Evolutionary conservation across 257 asterid genomes (phyloP), one percentile per base, ranked within the genome.

Genomic region (Solanum pimpinellifolium): DNA sequence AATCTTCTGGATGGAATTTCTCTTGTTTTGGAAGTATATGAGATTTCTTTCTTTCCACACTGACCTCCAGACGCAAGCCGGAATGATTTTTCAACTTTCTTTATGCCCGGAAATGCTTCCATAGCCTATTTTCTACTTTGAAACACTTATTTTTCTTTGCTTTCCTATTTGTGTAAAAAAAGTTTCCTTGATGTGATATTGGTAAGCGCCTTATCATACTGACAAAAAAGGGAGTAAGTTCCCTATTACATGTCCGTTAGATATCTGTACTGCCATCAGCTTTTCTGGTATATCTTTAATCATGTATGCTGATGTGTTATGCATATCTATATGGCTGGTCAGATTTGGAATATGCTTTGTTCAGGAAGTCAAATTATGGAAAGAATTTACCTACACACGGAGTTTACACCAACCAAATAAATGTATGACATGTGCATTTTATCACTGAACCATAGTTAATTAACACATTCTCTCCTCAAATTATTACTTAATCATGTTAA

Each of bases 271-370:
- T 80, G 25, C 41, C 42, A 27, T 80, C 11, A 27, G 66, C 68
- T 29, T 16, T 80, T 46, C 84, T 80, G 42, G 42, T 29, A 31
- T 78, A 46, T 46, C 39, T 46, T 80, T 80, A 27, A 47, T 47
- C 18, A 44, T 27, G 66, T 80, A 47, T 27, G 42, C 84, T 27
- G 16, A 15, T 78, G 66, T 78, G 84, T 47, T 47, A 78, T 27
- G 66, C 60, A 84, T 84, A 86, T 86, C 18, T 88, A 52, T 77
- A 46, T 78, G 86, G 87, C 84, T 62, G 44, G 83, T 52, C 52
- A 14, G 69, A n/a, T 62, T 86, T 39, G 72, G 75, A 33, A 88
- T 41, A 83, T 42, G 16, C 35, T 37, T 44, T 70, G 84, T 83
- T 56, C 46, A 52, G 59, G 83, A 47, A 82, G 76, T 66, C 68